Percentiles rank a stretch among this genome's conserved stretches.
Evolutionary conservation across 2,329 filamentous ascomycete species (phyloP).

Genomic region (Neocatenulostroma microsporum): DNA sequence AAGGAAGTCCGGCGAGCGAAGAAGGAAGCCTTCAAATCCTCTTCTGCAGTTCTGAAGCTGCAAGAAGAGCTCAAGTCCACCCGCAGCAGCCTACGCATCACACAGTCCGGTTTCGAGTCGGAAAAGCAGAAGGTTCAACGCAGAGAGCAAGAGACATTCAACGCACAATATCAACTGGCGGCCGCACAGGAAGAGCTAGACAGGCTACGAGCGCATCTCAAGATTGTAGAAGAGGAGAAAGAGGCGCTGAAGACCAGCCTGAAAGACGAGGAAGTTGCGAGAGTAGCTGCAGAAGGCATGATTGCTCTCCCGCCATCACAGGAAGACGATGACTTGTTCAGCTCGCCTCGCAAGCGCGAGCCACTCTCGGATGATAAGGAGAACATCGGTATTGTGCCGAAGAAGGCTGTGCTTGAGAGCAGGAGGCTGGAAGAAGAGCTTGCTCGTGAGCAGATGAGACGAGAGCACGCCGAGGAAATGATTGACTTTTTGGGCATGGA

Average conservation of each 20-base stretch:
- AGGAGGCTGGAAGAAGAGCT: slow-evolving; percentile 47
- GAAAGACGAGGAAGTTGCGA: slow-evolving; percentile 64
- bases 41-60: slow-evolving; percentile 60
- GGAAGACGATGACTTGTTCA: slow-evolving; percentile 53
- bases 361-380: slow-evolving; percentile 43
- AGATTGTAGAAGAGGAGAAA: slow-evolving; percentile 61
- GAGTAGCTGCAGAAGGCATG: slow-evolving; percentile 63
- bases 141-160: slow-evolving; percentile 62
- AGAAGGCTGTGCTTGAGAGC: slow-evolving; percentile 40
- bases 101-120: slow-evolving; percentile 53
- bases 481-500: slow-evolving; percentile 70
- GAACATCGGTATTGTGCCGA: slow-evolving; percentile 33
- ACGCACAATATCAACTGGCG: slow-evolving; percentile 58
- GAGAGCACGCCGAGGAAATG: slow-evolving; percentile 62
- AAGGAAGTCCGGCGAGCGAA: slow-evolving; percentile 63
- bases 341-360: slow-evolving; percentile 48
- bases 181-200: slow-evolving; percentile 60
- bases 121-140: slow-evolving; percentile 56
- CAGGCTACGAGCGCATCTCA: slow-evolving; percentile 37
- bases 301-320: slow-evolving; percentile 54
- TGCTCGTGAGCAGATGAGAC: slow-evolving; percentile 48
- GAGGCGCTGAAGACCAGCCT: slow-evolving; percentile 65
- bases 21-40: slow-evolving; percentile 69
- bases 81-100: slow-evolving; percentile 47
- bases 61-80: slow-evolving; percentile 64